phyloP scores from a whole-genome alignment of 2,329 filamentous ascomycete species.

The Didymella pinodella region DNA sequence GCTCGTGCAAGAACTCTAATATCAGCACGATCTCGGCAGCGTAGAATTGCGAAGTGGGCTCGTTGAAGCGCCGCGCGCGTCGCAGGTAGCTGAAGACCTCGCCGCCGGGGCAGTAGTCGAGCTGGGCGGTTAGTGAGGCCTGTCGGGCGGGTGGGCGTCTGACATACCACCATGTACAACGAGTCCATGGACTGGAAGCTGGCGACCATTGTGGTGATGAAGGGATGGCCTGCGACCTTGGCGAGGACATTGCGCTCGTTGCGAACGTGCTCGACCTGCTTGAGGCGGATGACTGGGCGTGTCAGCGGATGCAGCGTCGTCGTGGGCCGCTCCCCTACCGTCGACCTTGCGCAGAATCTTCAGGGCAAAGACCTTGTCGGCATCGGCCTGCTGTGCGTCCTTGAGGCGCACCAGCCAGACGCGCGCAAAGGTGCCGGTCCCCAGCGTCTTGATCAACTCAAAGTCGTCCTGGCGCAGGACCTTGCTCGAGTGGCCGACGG shows the following conservation, averaged over 20 bases:
- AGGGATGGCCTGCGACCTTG: slow-evolving; percentile 80
- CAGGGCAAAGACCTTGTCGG: slow-evolving; percentile 76
- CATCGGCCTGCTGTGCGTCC: slow-evolving; percentile 60
- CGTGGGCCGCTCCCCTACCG: slow-evolving; percentile 42
- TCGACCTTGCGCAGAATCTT: slow-evolving; percentile 75
- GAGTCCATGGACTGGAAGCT: slow-evolving; percentile 83
- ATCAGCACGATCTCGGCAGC: slow-evolving; percentile 84
- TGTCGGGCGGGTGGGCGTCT: not conserved
- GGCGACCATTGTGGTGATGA: slow-evolving; percentile 79
- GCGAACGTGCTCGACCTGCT: slow-evolving; percentile 86
- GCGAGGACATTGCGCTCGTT: slow-evolving; percentile 82
- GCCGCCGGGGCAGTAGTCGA: slow-evolving; percentile 83
- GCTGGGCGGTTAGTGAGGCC: slow-evolving; percentile 50
- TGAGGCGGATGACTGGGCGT: slow-evolving; percentile 73
- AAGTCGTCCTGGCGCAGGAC: slow-evolving; percentile 67
- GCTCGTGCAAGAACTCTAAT: slow-evolving; percentile 80
- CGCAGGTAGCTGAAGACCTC: slow-evolving; percentile 86
- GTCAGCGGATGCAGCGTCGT: not conserved
- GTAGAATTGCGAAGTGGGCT: slow-evolving; percentile 80
- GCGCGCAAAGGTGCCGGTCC: slow-evolving; percentile 82
- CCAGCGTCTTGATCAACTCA: slow-evolving; percentile 75
- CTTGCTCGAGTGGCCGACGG: slow-evolving; percentile 57
- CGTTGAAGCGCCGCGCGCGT: slow-evolving; percentile 79
- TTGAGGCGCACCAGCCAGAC: slow-evolving; percentile 79
- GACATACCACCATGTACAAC: slow-evolving; percentile 74